A percentile compares a stretch with the other conserved stretches of the same genome.
These are phyloP conservation scores for Rutstroemia sydowiana DNA, from an alignment of 2,329 filamentous ascomycete species.

Conservation along the genomic window DNA sequence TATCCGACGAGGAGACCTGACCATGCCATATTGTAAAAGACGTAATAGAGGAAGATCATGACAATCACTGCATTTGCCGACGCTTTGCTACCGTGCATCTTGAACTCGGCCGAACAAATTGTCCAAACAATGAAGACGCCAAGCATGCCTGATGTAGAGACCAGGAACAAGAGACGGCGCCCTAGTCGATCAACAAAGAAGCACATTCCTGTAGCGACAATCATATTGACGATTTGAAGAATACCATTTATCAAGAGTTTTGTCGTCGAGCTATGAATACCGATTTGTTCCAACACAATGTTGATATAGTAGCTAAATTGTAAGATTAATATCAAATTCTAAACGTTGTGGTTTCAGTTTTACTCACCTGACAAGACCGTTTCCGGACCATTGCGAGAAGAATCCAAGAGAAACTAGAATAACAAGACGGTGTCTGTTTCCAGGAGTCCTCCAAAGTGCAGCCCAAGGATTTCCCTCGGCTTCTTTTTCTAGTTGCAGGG, in stretches of 20 bases:
- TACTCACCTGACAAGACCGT: slow-evolving; percentile 34
- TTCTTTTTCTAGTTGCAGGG: slow-evolving; percentile 38
- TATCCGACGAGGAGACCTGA: slow-evolving; percentile 23
- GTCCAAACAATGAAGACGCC: slow-evolving; percentile 29
- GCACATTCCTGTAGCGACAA: slow-evolving; percentile 22
- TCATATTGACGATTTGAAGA: slow-evolving; percentile 19
- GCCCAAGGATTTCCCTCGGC: slow-evolving; percentile 38
- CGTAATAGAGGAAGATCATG: slow-evolving; percentile 43
- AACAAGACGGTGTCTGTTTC: slow-evolving; percentile 46
- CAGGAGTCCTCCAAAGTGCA: slow-evolving; percentile 42
- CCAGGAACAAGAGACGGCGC: slow-evolving; percentile 22
- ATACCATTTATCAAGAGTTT: slow-evolving; percentile 33
- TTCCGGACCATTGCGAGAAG: slow-evolving; percentile 52
- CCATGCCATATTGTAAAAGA: slow-evolving; percentile 35
- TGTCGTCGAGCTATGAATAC: slow-evolving; percentile 30
- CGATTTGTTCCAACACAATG: slow-evolving; percentile 32
- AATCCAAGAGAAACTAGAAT: slow-evolving; percentile 47
- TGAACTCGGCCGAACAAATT: slow-evolving; percentile 19
- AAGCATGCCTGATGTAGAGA: slow-evolving; percentile 22
- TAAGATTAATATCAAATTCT: background rate
- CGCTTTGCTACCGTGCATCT: slow-evolving; percentile 12
- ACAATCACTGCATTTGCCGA: slow-evolving; percentile 29
- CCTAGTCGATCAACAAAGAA: slow-evolving; percentile 29
- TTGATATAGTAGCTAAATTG: slow-evolving; percentile 29
- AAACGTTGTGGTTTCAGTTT: background rate